Base-by-base conservation (phyloP, 192 early-diverging fungal genomes). In the Dissophora globulifera region DNA sequence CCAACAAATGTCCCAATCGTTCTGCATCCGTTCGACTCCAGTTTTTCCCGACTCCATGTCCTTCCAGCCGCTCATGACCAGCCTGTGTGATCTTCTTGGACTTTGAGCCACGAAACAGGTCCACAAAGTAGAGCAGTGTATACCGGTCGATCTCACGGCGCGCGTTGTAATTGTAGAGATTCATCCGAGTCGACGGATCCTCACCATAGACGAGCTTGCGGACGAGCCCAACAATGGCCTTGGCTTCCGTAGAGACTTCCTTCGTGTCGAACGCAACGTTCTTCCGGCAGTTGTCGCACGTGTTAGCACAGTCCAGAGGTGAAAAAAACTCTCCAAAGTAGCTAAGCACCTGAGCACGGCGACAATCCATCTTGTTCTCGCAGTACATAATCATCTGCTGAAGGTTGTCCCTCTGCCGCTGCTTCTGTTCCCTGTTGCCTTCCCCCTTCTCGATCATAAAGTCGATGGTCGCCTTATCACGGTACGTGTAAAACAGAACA, bases 271-370 rank as follows among this genome's bases (percentile, higher is more conserved):
- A 67, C 45, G n/a, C 33, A 33, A 59, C 58, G 0, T 56, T 62
- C 12, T 64, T 29, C 25, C 63, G 41, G 38, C 96, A 98, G 80
- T 96, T 96, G 72, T 98, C 96, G 63, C 96, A 98, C 0, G 92
- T 93, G 33, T 85, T 79, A 50, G 84, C 58, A 80, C 96, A 98
- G 9, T 79, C 46, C 0, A 46, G n/a, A 0, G 62, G 48, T 35
- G 91, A 83, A 71, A 96, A 95, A 2, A 58, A 71, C 78, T 98
- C 95, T 15, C 92, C 93, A 88, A 98, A 98, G 72, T 98, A 97
- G 50, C 82, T 84, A 56, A 98, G 80, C 12, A 98, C 91, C 55
- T 92, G 89, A 61, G 92, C 82, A n/a, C 96, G 83, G 25, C 96
- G 88, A 68, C 96, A 98, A 51, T 96, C 93, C 4, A 86, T 78